Base-by-base conservation (phyloP, 441 rosid genomes). In the Gossypium gossypioides region DNA sequence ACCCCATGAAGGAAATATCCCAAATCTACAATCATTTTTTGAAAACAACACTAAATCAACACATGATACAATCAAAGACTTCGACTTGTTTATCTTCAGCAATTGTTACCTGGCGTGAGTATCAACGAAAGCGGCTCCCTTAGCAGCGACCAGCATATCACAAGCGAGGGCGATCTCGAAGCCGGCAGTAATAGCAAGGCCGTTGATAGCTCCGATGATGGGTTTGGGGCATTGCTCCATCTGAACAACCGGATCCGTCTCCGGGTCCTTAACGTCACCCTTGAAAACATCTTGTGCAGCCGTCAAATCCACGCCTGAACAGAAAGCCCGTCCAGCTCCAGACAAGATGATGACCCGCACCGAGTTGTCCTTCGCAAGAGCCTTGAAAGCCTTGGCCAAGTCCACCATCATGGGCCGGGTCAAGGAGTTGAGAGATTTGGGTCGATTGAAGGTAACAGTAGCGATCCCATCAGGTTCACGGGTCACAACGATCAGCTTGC, bases 1-100 rank as follows among this genome's bases (percentile, higher is more conserved):
- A 50, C 97, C 97, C 97, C 98, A 94, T 0, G 97, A 88, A 44
- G 98, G 97, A 69, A 91, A 91, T 86, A 94, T 88, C 58, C 92
- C 93, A 84, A 89, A 87, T 71, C 93, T 78, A 75, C 71, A 76
- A 12, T 60, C 25, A 18, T 12, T 0, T 54, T 54, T 54, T 9
- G 32, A 57, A 51, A 77, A 75, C 68, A 74, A 51, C 51, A 2
- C 2, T 18, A 19, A 27, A 22, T 54, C 59, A 54, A 59, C 64
- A 59, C 21, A 25, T n/a, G 15, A 58, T 13, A 12, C 40, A 27
- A 7, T 15, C 9, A 13, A 61, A 32, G 2, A 6, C 24, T 61
- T 60, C 1, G 2, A 60, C 8, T 6, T 27, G 1, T 29, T 60
- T 60, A 29, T 29, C 12, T 15, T 60, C 8, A 5, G 4, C 19